Evolutionary conservation across 2,329 filamentous ascomycete species (phyloP).

Genomic region (Pyrenophora graminea): DNA sequence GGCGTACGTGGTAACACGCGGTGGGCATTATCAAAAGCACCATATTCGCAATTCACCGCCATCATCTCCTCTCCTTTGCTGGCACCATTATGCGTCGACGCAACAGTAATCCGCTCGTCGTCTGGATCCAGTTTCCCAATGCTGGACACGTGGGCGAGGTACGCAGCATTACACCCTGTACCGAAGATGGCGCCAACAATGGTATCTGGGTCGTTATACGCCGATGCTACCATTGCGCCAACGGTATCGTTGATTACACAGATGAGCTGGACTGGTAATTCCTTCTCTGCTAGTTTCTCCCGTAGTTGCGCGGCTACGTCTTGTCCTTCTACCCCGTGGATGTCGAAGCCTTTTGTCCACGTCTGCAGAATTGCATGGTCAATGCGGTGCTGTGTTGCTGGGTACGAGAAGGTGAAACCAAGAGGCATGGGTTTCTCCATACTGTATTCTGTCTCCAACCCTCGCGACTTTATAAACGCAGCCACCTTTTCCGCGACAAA

Average conservation of each 20-base stretch:
- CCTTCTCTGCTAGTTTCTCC: constrained; percentile 70
- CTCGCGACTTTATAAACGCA: constrained; percentile 87
- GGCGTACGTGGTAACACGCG: constrained; percentile 81
- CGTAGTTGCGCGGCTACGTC: constrained; percentile 91
- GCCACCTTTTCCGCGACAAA: constrained; percentile 92
- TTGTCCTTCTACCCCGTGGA: constrained; percentile 84
- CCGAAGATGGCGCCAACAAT: constrained; percentile 92
- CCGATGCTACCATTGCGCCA: constrained; percentile 85
- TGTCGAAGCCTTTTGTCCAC: constrained; percentile 98
- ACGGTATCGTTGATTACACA: constrained; percentile 94
- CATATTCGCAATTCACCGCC: constrained; percentile 98
- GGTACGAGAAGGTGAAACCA: constrained; percentile 96
- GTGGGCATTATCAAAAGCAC: constrained; percentile 94
- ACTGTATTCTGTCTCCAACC: constrained; percentile 64
- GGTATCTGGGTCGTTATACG: constrained; percentile 83
- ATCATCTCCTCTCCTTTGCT: constrained; percentile 53
- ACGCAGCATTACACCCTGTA: constrained; percentile 91
- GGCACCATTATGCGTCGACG: neutral
- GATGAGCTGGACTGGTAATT: constrained; percentile 81
- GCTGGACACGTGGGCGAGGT: constrained; percentile 82
- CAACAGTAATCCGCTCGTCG: constrained; percentile 3
- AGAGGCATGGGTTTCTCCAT: constrained; percentile 72
- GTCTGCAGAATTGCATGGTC: constrained; percentile 90
- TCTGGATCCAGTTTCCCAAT: constrained; percentile 71
- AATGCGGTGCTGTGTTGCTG: constrained; percentile 89